Percentiles rank a stretch among this genome's conserved stretches.
Conservation (phyloP, 768 basidiomycete genomes). For the Porphyrellus cyaneotinctus region DNA sequence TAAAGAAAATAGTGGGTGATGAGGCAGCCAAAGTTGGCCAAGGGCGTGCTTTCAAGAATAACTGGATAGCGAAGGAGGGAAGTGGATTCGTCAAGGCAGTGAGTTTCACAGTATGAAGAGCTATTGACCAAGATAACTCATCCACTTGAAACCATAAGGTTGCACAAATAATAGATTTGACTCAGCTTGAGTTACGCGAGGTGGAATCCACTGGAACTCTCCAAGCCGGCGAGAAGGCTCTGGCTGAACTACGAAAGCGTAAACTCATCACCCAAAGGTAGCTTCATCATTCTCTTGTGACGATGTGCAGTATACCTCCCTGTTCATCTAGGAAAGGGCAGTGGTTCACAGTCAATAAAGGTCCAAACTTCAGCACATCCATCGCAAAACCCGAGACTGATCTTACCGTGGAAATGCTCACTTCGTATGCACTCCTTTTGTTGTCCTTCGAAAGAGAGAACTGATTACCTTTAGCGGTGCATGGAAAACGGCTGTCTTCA, state of each 20-base stretch:
- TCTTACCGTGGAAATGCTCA: constrained; percentile 91
- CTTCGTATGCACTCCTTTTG: constrained; percentile 54
- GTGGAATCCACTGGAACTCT: constrained; percentile 71
- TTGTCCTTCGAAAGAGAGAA: background rate
- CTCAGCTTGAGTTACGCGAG: constrained; percentile 69
- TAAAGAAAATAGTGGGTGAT: constrained; percentile 77
- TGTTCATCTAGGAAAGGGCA: constrained; percentile 72
- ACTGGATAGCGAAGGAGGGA: constrained; percentile 93
- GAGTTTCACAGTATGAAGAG: constrained; percentile 28
- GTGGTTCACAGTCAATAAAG: constrained; percentile 90
- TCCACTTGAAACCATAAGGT: constrained; percentile 40
- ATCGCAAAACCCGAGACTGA: constrained; percentile 94
- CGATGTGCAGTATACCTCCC: constrained; percentile 4
- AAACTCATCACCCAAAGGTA: constrained; percentile 86
- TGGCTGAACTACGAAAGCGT: constrained; percentile 87
- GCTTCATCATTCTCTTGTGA: background rate
- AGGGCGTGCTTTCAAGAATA: constrained; percentile 92
- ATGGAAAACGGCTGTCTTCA: constrained; percentile 92
- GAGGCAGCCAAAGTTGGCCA: constrained; percentile 93
- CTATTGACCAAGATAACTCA: background rate
- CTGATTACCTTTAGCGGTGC: constrained; percentile 56
- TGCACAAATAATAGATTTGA: constrained; percentile 63
- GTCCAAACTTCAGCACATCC: constrained; percentile 82
- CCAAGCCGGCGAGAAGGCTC: constrained; percentile 69
- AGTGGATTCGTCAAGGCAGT: constrained; percentile 84